Evolutionary conservation across 345 rosid genomes (phyloP).

Genomic region (Gossypium sturtianum): DNA sequence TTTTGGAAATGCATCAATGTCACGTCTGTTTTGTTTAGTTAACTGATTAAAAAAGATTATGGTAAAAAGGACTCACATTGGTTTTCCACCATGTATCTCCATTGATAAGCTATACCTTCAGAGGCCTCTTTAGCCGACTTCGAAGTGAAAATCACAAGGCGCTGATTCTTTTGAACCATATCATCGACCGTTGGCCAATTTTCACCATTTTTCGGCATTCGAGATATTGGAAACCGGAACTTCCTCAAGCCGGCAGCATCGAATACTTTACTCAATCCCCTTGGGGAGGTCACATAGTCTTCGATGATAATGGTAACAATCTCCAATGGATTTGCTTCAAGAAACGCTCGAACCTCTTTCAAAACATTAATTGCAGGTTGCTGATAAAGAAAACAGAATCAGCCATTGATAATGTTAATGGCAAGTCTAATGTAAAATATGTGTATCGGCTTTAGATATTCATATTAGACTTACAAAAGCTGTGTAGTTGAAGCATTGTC

Average conservation of each 20-base stretch:
- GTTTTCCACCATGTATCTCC: constrained; percentile 81
- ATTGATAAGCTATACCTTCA: constrained; percentile 71
- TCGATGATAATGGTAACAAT: constrained; percentile 72
- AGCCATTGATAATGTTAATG: neutral
- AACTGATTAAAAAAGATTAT: neutral
- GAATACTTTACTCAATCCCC: constrained; percentile 59
- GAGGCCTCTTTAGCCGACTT: constrained; percentile 57
- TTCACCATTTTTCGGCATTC: constrained; percentile 75
- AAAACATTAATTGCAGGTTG: constrained; percentile 68
- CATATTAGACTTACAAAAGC: constrained; percentile 62
- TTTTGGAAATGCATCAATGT: constrained; percentile 15
- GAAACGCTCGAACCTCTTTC: constrained; percentile 54
- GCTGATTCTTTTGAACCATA: constrained; percentile 62
- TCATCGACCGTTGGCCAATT: constrained; percentile 75
- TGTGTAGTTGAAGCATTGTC: constrained; percentile 59
- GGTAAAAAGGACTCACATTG: constrained; percentile 52
- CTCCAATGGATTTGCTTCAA: constrained; percentile 55
- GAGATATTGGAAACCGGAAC: constrained; percentile 69
- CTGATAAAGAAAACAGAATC: constrained; percentile 21
- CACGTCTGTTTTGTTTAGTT: neutral
- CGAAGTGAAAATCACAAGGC: constrained; percentile 77
- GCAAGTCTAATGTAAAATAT: neutral
- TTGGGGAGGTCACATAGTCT: constrained; percentile 75
- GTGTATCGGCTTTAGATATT: constrained; percentile 54
- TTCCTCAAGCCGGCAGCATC: constrained; percentile 63